Evolutionary conservation across 106 monocot species (phyloP).

Genomic region (Cymbidium sinense): DNA sequence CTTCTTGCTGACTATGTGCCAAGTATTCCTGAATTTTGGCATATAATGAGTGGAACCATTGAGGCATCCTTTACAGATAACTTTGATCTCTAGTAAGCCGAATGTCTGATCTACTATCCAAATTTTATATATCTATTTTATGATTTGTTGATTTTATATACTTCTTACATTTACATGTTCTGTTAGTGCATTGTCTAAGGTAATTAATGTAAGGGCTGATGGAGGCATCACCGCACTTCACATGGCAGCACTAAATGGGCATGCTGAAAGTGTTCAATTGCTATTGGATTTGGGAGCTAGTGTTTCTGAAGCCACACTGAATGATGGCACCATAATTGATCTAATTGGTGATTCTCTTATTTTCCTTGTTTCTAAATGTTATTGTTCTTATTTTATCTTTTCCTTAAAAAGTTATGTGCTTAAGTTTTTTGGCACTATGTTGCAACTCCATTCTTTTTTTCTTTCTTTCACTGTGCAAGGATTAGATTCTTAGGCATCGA

Average conservation of each 20-base stretch:
- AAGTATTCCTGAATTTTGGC: conserved; percentile 50
- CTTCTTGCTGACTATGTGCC: conserved; percentile 70
- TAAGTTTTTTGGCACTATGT: not conserved
- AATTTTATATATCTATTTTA: not conserved
- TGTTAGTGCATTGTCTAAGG: conserved; percentile 41
- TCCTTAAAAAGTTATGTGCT: not conserved
- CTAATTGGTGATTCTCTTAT: conserved; percentile 46
- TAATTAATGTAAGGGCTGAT: conserved; percentile 66
- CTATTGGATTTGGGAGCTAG: conserved; percentile 73
- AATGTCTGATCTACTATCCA: not conserved
- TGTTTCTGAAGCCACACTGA: conserved; percentile 48
- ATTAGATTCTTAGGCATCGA: not conserved
- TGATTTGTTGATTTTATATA: not conserved
- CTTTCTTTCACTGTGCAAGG: not conserved
- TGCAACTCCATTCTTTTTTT: not conserved
- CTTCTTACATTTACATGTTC: not conserved
- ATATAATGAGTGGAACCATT: conserved; percentile 24
- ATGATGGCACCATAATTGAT: conserved; percentile 86
- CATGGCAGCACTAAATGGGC: conserved; percentile 81
- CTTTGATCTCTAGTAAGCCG: conserved; percentile 55
- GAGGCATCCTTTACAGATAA: conserved; percentile 5
- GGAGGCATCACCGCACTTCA: conserved; percentile 81
- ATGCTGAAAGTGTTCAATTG: conserved; percentile 59
- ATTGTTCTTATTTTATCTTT: not conserved
- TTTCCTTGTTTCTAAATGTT: not conserved